These are phyloP conservation scores for Pontederia crassipes DNA, from an alignment of 176 grass and related monocot genomes.

Conservation along the genomic window DNA sequence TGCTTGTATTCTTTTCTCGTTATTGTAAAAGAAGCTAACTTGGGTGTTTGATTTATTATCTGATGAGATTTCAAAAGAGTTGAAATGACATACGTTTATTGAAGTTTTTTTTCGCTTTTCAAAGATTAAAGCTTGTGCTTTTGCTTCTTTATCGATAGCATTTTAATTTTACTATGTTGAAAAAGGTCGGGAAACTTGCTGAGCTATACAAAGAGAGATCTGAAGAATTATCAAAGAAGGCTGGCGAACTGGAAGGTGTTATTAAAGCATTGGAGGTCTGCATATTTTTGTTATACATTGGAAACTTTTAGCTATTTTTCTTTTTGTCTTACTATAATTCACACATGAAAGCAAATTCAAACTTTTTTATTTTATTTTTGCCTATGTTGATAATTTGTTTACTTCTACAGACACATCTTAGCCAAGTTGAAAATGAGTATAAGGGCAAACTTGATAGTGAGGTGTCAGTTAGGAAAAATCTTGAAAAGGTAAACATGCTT, in stretches of 20 bases:
- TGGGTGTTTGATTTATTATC: not conserved
- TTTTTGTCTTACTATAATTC: not conserved
- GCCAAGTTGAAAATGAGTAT: slow-evolving; percentile 89
- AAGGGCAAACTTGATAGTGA: slow-evolving; percentile 88
- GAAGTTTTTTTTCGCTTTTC: not conserved
- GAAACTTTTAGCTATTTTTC: not conserved
- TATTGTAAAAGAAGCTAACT: too few relatives aligned
- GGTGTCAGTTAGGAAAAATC: slow-evolving; percentile 38
- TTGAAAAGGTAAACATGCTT: slow-evolving; percentile 53
- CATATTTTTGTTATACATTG: slow-evolving; percentile 1
- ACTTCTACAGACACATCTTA: slow-evolving; percentile 60
- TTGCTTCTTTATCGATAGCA: not conserved
- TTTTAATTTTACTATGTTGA: slow-evolving; percentile 1
- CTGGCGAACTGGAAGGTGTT: slow-evolving; percentile 89
- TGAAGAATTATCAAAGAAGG: slow-evolving; percentile 83
- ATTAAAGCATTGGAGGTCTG: slow-evolving; percentile 97
- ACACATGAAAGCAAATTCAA: too few relatives aligned
- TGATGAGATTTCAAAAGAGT: not conserved
- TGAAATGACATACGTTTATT: not conserved
- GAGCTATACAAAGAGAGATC: slow-evolving; percentile 93
- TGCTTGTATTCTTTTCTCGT: too few relatives aligned
- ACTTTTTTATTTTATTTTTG: not conserved
- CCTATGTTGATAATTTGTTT: slow-evolving; percentile 18
- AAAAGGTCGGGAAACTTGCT: slow-evolving; percentile 79
- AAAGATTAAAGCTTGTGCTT: too few relatives aligned